A percentile compares a stretch with the other conserved stretches of the same genome.
These are phyloP conservation scores for Acanthamoeba divionensis DNA, from an alignment of 208 protist genomes.

Conservation along the genomic window DNA sequence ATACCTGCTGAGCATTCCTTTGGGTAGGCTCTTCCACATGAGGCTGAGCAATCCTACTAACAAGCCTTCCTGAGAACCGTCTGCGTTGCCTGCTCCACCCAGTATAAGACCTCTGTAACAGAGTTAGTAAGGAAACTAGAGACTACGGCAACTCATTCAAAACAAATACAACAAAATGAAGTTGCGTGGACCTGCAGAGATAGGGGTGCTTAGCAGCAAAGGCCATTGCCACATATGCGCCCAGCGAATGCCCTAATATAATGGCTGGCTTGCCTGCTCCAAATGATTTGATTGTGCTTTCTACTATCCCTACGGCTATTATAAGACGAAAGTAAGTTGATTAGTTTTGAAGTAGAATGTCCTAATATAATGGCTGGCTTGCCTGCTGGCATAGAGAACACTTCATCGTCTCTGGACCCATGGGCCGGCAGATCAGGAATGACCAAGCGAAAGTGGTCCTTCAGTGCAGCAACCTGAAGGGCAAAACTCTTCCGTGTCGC, in stretches of 20 bases:
- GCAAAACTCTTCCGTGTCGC: not conserved
- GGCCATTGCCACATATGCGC: not conserved
- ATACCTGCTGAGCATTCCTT: too few relatives aligned
- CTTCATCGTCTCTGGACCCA: too few relatives aligned
- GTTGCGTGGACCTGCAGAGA: not conserved
- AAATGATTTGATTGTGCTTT: not conserved
- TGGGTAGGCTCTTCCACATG: too few relatives aligned
- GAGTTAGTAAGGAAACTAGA: not conserved
- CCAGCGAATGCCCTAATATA: not conserved
- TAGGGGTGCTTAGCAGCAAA: not conserved
- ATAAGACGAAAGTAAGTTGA: too few relatives aligned
- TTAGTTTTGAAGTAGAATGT: too few relatives aligned
- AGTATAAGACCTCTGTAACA: not conserved
- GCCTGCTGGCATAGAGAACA: too few relatives aligned
- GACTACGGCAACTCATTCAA: not conserved
- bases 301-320: not conserved
- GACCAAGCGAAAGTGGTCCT: not conserved
- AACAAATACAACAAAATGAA: not conserved
- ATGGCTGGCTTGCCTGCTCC: not conserved
- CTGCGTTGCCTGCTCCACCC: not conserved
- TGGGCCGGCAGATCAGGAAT: not conserved
- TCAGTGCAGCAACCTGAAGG: not conserved
- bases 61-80: too few relatives aligned
- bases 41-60: too few relatives aligned
- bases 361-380: not conserved